Conservation (phyloP, 331 rosid species). For the Spiraea crenata region DNA sequence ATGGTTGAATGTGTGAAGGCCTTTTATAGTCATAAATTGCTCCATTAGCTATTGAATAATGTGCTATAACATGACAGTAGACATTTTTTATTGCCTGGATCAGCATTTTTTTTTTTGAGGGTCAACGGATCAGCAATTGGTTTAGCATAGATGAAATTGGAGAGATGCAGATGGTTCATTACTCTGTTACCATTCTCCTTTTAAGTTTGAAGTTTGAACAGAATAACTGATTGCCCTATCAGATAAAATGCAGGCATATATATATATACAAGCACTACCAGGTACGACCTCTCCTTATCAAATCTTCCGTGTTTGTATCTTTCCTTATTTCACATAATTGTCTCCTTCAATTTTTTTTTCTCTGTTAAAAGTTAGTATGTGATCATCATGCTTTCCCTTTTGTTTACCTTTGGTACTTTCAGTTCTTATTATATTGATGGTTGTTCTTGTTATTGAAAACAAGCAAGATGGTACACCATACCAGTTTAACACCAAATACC, state of each 20-base stretch:
- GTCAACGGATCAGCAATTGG: no score
- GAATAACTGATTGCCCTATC: not conserved
- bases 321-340: not conserved
- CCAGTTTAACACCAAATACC: not conserved
- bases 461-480: not conserved
- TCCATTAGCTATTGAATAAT: not conserved
- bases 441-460: not conserved
- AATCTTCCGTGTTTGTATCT: not conserved
- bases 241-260: not conserved
- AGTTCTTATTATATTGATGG: not conserved
- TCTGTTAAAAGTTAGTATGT: not conserved
- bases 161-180: conserved; percentile 1
- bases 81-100: not conserved
- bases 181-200: not conserved
- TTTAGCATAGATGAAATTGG: not conserved
- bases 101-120: not conserved
- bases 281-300: not conserved
- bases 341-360: not conserved
- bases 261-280: not conserved
- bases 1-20: not conserved
- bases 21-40: not conserved
- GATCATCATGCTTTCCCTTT: not conserved
- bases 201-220: not conserved
- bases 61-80: not conserved
- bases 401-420: not conserved